Percentiles rank a stretch among this genome's conserved stretches.
Evolutionary conservation across 2,329 filamentous ascomycete genomes (phyloP).

Genomic region (Cadophora sp.): DNA sequence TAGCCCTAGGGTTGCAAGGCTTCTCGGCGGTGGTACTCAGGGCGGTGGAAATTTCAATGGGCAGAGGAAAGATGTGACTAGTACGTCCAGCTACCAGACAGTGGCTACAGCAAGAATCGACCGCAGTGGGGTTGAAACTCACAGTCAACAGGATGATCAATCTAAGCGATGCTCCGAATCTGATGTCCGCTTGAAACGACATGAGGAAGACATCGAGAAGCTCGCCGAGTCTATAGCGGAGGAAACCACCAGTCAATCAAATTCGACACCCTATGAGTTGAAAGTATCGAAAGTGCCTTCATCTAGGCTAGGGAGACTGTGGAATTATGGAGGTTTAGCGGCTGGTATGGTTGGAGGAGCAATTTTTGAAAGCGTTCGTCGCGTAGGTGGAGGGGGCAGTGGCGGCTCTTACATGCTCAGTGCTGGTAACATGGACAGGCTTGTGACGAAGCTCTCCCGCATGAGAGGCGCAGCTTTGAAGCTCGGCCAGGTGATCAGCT

Average conservation of each 20-base stretch:
- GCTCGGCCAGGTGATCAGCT: conserved; percentile 96
- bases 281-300: conserved; percentile 91
- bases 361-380: conserved; percentile 82
- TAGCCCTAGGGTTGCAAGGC: conserved; percentile 61
- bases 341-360: conserved; percentile 96
- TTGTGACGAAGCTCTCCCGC: conserved; percentile 89
- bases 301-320: conserved; percentile 83
- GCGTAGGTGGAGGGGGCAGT: conserved; percentile 73
- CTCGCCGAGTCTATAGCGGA: conserved; percentile 52
- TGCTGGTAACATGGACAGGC: conserved; percentile 86
- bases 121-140: conserved; percentile 46
- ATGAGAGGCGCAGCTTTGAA: conserved; percentile 99
- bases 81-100: conserved; percentile 46
- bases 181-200: conserved; percentile 27
- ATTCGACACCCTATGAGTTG: conserved; percentile 66
- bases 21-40: conserved; percentile 56
- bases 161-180: background rate
- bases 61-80: conserved; percentile 44
- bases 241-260: conserved; percentile 38
- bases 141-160: conserved; percentile 3
- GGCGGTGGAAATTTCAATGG: conserved; percentile 31
- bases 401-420: conserved; percentile 86
- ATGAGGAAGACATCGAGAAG: conserved; percentile 49
- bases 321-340: conserved; percentile 93
- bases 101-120: conserved; percentile 43